Base-by-base conservation (phyloP, 352 stramenopile species). In the Phytophthora chlamydospora region DNA sequence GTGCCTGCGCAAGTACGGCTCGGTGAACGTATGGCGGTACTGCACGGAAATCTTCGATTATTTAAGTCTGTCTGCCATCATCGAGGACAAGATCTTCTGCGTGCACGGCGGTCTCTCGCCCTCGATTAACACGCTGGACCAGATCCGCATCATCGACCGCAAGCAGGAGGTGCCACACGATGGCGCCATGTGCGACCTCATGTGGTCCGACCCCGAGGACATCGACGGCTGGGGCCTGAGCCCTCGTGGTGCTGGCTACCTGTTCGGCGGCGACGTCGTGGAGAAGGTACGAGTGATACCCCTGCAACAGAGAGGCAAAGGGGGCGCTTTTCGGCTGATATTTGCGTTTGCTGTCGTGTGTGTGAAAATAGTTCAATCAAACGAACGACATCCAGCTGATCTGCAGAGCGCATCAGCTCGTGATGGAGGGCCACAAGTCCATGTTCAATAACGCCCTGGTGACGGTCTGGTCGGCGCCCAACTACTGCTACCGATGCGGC, bases 11-110 rank as follows among this genome's bases (percentile, higher is more conserved):
- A 94, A 99, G 73, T 99, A 99, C 73, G 97, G 97, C 33, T 98
- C 83, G 29, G 97, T 99, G 45, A 99, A 99, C 79, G 97, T 99
- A 24, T 99, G 97, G 97, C 85, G 91, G 39, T 99, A 99, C 75
- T 99, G 97, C 85, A 99, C 97, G 51, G 97, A 99, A 68, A 99
- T 99, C 68, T 99, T 99, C 68, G 98, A 99, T 80, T 99, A 99
- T 86, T 90, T 99, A 69, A 97, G 80, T 71, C 78, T 99, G 7
- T 96, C 85, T 32, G 98, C 98, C 38, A 97, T 99, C 75, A 98
- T 99, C 62, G 98, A 99, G 63, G 95, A 99, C 84, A 98, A 98
- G 66, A 98, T 99, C 56, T 99, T 99, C 73, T 99, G 96, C 66
- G 96, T 99, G 24, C 98, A 99, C 73, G 98, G 98, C 21, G 98